Base-by-base conservation (phyloP, 805 yeast genomes). In the Ogataea ganodermae region DNA sequence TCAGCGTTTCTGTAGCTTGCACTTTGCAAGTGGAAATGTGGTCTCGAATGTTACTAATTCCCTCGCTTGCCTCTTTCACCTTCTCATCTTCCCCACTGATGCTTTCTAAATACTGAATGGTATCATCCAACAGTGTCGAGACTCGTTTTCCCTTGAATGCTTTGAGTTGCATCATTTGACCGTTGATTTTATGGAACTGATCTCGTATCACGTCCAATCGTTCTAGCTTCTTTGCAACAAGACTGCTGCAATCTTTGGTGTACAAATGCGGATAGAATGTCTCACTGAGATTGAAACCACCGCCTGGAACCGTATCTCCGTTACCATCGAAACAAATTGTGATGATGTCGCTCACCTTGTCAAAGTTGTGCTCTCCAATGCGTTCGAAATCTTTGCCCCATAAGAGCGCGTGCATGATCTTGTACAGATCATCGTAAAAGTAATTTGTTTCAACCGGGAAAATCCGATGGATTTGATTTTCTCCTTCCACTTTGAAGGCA, bases 211-310 rank as follows among this genome's bases (percentile, higher is more conserved):
- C 49, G n/a, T 32, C 35, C 7, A 56, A 20, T 6, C 59, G 21
- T 8, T 51, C 46, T 16, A 55, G 47, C 18, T 57, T 58, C 8
- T 54, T 55, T 3, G 49, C 48, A 9, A 65, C 50, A 7, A 61
- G 30, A 18, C 55, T 42, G 14, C 59, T 50, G 38, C 62, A 62
- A 14, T 67, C 65, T 12, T 56, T 43, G 0, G 72, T 58, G 49
- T 66, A 73, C 1, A 73, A 57, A 45, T 73, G 75, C 0, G 77
- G 76, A 44, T 71, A 72, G 37, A 72, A 64, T 16, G 44, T 44
- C 18, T 65, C 67, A 1, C 58, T 55, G 13, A 72, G 23, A 9
- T 57, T 52, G 35, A 71, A 55, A 0, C 69, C 69, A 1, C 56
- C 55, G 1, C 57, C 55, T 9, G 62, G 56, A n/a, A 59, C 48